These are phyloP conservation scores for Trichoderma parareesei DNA, from an alignment of 495 filamentous ascomycete genomes.

Conservation along the genomic window DNA sequence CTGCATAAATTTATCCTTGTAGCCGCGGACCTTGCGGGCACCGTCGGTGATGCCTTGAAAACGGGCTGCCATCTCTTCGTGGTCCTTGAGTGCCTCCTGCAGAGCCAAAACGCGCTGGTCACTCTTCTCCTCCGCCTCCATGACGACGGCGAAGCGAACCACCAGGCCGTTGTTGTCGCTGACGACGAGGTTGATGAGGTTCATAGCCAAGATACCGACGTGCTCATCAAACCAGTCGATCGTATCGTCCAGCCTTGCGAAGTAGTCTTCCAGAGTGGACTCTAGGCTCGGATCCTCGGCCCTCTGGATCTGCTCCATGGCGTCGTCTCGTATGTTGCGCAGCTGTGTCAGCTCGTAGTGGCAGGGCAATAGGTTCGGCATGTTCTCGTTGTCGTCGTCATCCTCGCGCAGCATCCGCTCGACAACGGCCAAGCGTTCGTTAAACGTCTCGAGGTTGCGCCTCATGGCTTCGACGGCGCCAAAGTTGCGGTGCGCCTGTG, in stretches of 20 bases:
- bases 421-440: slow-evolving; percentile 61
- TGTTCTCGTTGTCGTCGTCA: slow-evolving; percentile 74
- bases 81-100: slow-evolving; percentile 88
- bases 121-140: slow-evolving; percentile 92
- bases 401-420: slow-evolving; percentile 71
- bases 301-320: slow-evolving; percentile 85
- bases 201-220: slow-evolving; percentile 77
- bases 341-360: slow-evolving; percentile 89
- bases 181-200: slow-evolving; percentile 77
- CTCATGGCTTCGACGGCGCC: slow-evolving; percentile 88
- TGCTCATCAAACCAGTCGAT: slow-evolving; percentile 95
- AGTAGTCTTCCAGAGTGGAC: slow-evolving; percentile 78
- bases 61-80: slow-evolving; percentile 82
- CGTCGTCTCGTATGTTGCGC: slow-evolving; percentile 88
- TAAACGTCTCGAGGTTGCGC: slow-evolving; percentile 76
- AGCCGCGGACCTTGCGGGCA: slow-evolving; percentile 83
- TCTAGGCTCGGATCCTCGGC: slow-evolving; percentile 65
- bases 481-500: slow-evolving; percentile 91
- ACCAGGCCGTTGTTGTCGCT: slow-evolving; percentile 81
- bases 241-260: slow-evolving; percentile 75
- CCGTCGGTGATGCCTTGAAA: slow-evolving; percentile 94
- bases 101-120: slow-evolving; percentile 84
- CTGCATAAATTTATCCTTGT: slow-evolving; percentile 89
- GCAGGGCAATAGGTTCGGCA: slow-evolving; percentile 80
- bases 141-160: slow-evolving; percentile 80